A percentile compares a stretch with the other conserved stretches of the same genome.
Evolutionary conservation across 768 basidiomycete genomes (phyloP).

Genomic region (Tephrocybe sp.): DNA sequence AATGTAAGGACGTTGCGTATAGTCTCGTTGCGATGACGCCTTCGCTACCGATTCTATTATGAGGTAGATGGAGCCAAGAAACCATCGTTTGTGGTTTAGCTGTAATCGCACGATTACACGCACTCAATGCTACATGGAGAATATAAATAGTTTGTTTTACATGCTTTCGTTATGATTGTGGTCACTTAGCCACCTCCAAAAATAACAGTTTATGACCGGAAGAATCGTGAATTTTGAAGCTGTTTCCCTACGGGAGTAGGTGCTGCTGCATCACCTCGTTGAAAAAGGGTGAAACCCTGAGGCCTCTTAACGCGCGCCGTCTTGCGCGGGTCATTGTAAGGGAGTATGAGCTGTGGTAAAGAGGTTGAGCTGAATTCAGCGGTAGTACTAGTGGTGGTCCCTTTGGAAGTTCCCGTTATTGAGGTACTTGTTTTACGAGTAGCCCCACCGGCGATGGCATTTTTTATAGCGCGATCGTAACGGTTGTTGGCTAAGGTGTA

Average conservation of each 20-base stretch:
- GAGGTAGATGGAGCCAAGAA: no score
- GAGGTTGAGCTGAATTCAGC: slow-evolving; percentile 1
- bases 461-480: slow-evolving; percentile 52
- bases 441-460: slow-evolving; percentile 33
- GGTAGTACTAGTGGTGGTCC: background rate
- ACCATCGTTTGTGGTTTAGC: no score
- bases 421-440: slow-evolving; percentile 3
- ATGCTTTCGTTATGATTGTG: no score
- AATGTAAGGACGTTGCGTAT: no score
- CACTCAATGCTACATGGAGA: no score
- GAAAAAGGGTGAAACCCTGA: slow-evolving; percentile 17
- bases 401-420: background rate
- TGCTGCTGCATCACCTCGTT: slow-evolving; percentile 12
- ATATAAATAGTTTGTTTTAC: no score
- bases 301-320: slow-evolving; percentile 34
- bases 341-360: slow-evolving; percentile 11
- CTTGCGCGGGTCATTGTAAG: slow-evolving; percentile 31
- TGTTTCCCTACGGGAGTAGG: slow-evolving; percentile 12
- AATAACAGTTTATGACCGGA: slow-evolving; percentile 26
- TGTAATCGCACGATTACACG: no score
- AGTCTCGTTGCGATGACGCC: no score
- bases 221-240: slow-evolving; percentile 24
- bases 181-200: no score
- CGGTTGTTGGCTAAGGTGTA: slow-evolving; percentile 46
- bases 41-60: no score